A percentile compares a stretch with the other conserved stretches of the same genome.
Conservation (phyloP, 257 asterid genomes). For the Nicotiana attenuata region DNA sequence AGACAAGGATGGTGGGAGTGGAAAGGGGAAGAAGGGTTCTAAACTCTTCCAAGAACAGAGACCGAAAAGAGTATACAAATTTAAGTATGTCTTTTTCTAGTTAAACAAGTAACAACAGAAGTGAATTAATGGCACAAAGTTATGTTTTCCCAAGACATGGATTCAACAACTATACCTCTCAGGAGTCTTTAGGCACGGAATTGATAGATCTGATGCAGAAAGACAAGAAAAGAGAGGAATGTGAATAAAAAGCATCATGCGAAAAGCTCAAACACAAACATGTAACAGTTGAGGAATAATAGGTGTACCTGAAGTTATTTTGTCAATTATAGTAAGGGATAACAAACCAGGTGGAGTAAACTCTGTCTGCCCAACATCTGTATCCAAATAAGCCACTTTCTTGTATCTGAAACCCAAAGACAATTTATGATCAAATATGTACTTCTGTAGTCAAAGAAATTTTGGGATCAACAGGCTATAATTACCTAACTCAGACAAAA, state of each 20-base stretch:
- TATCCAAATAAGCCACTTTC: constrained; percentile 87
- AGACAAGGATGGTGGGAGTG: neutral
- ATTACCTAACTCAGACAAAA: neutral
- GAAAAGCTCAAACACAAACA: neutral
- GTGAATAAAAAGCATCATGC: constrained; percentile 12
- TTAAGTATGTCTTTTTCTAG: neutral
- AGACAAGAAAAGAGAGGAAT: neutral
- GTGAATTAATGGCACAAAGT: neutral
- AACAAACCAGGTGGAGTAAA: constrained; percentile 90
- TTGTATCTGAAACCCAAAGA: constrained; percentile 50
- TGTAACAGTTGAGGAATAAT: neutral
- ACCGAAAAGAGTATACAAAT: neutral
- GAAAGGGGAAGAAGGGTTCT: neutral
- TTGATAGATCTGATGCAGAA: constrained; percentile 55
- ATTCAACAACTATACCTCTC: constrained; percentile 51
- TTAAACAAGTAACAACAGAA: neutral
- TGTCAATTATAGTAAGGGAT: constrained; percentile 70
- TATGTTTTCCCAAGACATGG: neutral
- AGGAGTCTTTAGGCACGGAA: constrained; percentile 87
- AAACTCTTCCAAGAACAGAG: neutral
- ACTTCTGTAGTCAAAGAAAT: neutral
- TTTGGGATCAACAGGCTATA: neutral
- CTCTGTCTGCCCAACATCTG: constrained; percentile 97
- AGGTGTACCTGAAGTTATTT: constrained; percentile 54
- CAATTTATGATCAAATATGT: neutral